Evolutionary conservation across 169 alveolate species (phyloP), one percentile per base, ranked within the genome.

Genomic region (Eimeria nieschulzi): DNA sequence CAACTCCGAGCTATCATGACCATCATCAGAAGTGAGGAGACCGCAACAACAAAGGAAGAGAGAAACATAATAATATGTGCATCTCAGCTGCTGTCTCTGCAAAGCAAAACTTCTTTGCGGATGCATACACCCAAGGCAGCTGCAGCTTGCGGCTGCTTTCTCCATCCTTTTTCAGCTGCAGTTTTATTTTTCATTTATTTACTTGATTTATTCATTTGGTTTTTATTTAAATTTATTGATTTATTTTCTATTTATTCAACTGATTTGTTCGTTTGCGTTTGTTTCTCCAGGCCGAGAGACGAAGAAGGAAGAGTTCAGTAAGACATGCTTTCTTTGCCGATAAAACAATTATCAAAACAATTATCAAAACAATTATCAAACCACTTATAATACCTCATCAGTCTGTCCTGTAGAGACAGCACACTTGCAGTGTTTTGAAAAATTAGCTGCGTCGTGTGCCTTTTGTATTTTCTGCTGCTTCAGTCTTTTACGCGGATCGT

Each of bases 401-500:
- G 9, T 33, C 33, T n/a, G 15, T 72, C n/a, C 83, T 39, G 12
- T n/a, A 26, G 17, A 10, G n/a, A 25, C 15, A 21, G 39, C 83
- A 12, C 76, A 12, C 26, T 66, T n/a, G n/a, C 26, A 7, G 33
- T 66, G 15, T 59, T 59, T 59, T 59, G 9, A 15, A 10, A 59
- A 10, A 15, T 59, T 15, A 10, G 66, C 66, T 10, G 54, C 54
- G 63, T 25, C 26, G 68, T 68, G 66, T 53, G 66, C 17, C 23
- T 21, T 25, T 76, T 9, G 9, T 9, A 76, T 66, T 9, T 66
- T n/a, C 19, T 66, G 76, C 76, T 66, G 23, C 76, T 90, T 5
- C 92, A 92, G 95, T 92, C 23, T 92, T 92, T 66, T 92, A 92
- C 80, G 90, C 95, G 61, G 94, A 93, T 53, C 92, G 93, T 56